Conservation (phyloP, 768 basidiomycete genomes). For the Epithele typhae region DNA sequence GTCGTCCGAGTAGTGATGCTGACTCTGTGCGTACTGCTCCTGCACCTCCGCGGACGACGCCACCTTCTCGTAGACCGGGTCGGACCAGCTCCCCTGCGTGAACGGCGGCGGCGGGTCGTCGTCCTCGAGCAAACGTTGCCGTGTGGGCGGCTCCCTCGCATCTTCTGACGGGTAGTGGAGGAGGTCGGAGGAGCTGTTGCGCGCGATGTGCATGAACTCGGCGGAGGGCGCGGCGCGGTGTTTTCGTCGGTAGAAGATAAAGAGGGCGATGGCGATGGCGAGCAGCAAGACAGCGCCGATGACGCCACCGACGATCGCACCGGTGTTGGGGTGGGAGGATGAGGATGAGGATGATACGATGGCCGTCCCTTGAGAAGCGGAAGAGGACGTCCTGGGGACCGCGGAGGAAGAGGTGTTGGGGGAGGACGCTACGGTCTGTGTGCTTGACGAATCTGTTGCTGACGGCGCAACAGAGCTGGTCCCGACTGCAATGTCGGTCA, state of each 20-base stretch:
- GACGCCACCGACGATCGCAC: constrained; percentile 50
- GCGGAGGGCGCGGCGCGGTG: constrained; percentile 54
- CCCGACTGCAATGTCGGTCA: too few relatives aligned
- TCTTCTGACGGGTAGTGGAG: neutral
- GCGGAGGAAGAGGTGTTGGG: too few relatives aligned
- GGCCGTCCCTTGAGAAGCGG: too few relatives aligned
- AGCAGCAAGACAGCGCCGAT: constrained; percentile 42
- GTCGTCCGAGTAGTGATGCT: too few relatives aligned
- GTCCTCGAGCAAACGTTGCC: constrained; percentile 9
- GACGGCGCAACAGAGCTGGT: too few relatives aligned
- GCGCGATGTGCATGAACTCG: constrained; percentile 38
- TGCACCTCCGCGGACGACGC: constrained; percentile 11
- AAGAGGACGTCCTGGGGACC: too few relatives aligned
- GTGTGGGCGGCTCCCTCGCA: constrained; percentile 1
- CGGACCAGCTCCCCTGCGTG: constrained; percentile 17
- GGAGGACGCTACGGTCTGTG: too few relatives aligned
- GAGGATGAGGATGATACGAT: too few relatives aligned
- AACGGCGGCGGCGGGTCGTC: constrained; percentile 20
- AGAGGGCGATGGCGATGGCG: constrained; percentile 18
- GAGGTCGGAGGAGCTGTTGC: neutral
- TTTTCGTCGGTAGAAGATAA: constrained; percentile 36
- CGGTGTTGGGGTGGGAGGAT: constrained; percentile 21
- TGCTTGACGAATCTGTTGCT: too few relatives aligned
- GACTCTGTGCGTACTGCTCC: constrained; percentile 6
- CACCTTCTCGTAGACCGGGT: constrained; percentile 24